A percentile compares a stretch with the other conserved stretches of the same genome.
Conservation (phyloP, 139 green algal genomes). For the Chlamydomonas urium region DNA sequence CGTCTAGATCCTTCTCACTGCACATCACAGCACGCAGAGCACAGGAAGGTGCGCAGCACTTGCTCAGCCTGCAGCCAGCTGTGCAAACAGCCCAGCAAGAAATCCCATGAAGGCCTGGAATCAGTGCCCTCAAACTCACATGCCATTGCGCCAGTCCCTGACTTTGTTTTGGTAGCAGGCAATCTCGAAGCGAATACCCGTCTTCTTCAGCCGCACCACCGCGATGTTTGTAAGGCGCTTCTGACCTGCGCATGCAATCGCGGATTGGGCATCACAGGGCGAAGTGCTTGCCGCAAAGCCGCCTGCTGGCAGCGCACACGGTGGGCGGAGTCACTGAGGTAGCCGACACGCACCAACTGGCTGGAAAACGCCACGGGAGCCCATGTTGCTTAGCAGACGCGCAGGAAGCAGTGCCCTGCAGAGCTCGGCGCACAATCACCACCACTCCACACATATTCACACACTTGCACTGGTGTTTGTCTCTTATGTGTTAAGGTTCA, state of each 20-base stretch:
- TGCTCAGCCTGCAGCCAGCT: background rate
- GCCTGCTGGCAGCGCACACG: background rate
- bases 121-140: slow-evolving; percentile 54
- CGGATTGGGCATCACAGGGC: background rate
- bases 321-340: background rate
- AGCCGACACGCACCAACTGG: slow-evolving; percentile 32
- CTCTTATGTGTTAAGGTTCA: no score
- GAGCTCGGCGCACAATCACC: no score
- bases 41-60: background rate
- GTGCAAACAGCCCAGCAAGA: background rate
- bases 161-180: slow-evolving; percentile 99
- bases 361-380: slow-evolving; percentile 26
- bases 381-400: slow-evolving; percentile 1
- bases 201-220: slow-evolving; percentile 88
- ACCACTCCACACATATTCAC: no score
- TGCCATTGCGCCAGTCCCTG: slow-evolving; percentile 77
- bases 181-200: slow-evolving; percentile 92
- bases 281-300: background rate
- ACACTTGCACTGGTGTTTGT: no score
- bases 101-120: background rate
- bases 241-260: slow-evolving; percentile 67
- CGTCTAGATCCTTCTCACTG: slow-evolving; percentile 96
- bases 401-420: no score
- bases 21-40: no score
- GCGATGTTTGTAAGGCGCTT: slow-evolving; percentile 98